Evolutionary conservation across 2,329 filamentous ascomycete species (phyloP).

Genomic region (Botryosphaeria dothidea): DNA sequence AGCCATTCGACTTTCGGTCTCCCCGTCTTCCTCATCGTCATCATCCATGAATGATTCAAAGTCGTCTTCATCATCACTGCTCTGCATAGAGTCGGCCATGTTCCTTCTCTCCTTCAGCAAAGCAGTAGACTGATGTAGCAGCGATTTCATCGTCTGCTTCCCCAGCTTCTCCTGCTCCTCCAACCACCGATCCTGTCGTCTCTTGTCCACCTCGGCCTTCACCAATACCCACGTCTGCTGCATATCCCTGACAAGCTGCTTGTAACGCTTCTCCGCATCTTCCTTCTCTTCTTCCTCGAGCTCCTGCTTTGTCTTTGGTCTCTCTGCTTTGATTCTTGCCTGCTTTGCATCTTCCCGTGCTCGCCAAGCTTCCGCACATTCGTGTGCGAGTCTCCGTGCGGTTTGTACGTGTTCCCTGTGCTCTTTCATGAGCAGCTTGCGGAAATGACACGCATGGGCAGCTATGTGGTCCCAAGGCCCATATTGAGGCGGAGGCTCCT

Average conservation of each 20-base stretch:
- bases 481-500: conserved; percentile 78
- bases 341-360: conserved; percentile 57
- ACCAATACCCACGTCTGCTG: conserved; percentile 63
- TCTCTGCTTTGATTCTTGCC: conserved; percentile 13
- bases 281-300: conserved; percentile 75
- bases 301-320: conserved; percentile 60
- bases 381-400: conserved; percentile 78
- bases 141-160: conserved; percentile 69
- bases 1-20: conserved; percentile 41
- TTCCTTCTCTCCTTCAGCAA: conserved; percentile 33
- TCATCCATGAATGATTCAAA: conserved; percentile 42
- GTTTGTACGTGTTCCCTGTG: conserved; percentile 73
- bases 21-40: conserved; percentile 39
- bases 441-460: conserved; percentile 77
- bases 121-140: conserved; percentile 67
- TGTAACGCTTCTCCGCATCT: conserved; percentile 68
- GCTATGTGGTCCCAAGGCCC: conserved; percentile 84
- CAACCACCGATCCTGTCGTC: conserved; percentile 59
- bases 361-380: conserved; percentile 74
- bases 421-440: conserved; percentile 76
- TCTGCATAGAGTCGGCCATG: conserved; percentile 29
- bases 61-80: conserved; percentile 29
- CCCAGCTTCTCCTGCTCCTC: conserved; percentile 58
- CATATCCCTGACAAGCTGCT: conserved; percentile 66
- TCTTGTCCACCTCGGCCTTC: conserved; percentile 58